Evolutionary conservation across 345 rosid species (phyloP).

Genomic region (Corymbia maculata): DNA sequence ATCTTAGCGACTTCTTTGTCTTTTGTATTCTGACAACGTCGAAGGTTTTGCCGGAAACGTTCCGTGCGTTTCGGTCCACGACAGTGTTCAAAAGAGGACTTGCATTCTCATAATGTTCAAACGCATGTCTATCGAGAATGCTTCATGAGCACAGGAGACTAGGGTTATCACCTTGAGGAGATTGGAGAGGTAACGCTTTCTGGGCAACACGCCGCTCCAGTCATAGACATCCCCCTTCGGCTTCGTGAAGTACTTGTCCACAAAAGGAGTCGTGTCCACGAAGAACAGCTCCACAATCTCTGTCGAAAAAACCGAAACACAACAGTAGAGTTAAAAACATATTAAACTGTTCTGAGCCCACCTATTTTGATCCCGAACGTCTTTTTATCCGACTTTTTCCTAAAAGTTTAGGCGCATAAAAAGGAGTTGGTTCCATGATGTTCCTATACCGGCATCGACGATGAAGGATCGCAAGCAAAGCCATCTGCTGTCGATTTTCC

Average conservation of each 20-base stretch:
- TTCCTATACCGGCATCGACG: conserved; percentile 27
- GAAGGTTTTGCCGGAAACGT: background rate
- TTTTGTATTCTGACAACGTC: background rate
- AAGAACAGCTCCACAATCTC: conserved; percentile 30
- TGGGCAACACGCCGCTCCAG: conserved; percentile 27
- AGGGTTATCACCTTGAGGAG: conserved; percentile 1
- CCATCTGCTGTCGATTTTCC: conserved; percentile 34
- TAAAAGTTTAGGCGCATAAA: background rate
- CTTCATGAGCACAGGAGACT: background rate
- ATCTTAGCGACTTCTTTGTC: background rate
- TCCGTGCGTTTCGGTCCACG: background rate
- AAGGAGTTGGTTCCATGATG: background rate
- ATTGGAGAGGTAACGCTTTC: conserved; percentile 12
- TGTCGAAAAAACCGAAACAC: background rate
- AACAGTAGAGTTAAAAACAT: background rate
- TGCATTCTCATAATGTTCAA: background rate
- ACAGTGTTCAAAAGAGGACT: background rate
- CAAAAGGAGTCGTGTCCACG: conserved; percentile 43
- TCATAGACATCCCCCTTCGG: conserved; percentile 18
- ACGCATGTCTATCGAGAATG: background rate
- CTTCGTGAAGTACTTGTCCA: conserved; percentile 21
- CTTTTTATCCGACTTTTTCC: background rate
- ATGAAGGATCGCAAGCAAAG: conserved; percentile 42
- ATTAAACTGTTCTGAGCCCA: background rate
- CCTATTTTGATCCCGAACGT: background rate